phyloP scores from a whole-genome alignment of 371 early-diverging fungal genomes.

The Nematocida sp. region DNA sequence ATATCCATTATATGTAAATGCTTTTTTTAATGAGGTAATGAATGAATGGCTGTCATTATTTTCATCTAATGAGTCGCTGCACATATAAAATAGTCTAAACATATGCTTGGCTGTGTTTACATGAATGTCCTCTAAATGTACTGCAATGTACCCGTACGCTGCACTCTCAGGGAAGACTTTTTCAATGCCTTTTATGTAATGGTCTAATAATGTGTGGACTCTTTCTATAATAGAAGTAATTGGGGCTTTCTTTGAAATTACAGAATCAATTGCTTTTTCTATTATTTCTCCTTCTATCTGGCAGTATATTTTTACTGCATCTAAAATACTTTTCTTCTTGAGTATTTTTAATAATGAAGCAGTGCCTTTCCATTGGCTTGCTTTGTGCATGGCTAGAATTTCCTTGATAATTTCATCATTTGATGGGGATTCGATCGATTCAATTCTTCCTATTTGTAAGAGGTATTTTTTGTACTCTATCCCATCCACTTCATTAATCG shows the following conservation, averaged over 20 bases:
- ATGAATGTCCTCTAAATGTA: slow-evolving; percentile 23
- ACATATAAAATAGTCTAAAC: background rate
- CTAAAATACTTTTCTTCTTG: slow-evolving; percentile 19
- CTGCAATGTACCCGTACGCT: background rate
- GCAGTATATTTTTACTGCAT: slow-evolving; percentile 3
- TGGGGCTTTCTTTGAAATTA: background rate
- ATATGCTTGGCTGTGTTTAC: background rate
- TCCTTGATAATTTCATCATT: slow-evolving; percentile 1
- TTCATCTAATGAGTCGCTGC: background rate
- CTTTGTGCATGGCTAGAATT: background rate
- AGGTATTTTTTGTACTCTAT: slow-evolving; percentile 24
- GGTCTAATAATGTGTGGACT: background rate
- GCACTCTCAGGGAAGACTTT: slow-evolving; percentile 7
- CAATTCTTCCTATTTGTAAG: slow-evolving; percentile 18
- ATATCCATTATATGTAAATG: slow-evolving; percentile 40
- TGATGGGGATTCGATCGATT: background rate
- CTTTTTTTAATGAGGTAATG: slow-evolving; percentile 6
- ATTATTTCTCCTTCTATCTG: background rate
- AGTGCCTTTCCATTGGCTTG: background rate
- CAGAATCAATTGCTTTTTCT: background rate
- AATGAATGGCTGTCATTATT: background rate
- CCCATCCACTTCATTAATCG: background rate
- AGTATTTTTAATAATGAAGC: background rate
- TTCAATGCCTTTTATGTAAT: slow-evolving; percentile 12
- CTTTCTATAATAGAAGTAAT: slow-evolving; percentile 2